A percentile compares a stretch with the other conserved stretches of the same genome.
These are phyloP conservation scores for Verticillium albo-atrum DNA, from an alignment of 2,329 filamentous ascomycete species.

Conservation along the genomic window DNA sequence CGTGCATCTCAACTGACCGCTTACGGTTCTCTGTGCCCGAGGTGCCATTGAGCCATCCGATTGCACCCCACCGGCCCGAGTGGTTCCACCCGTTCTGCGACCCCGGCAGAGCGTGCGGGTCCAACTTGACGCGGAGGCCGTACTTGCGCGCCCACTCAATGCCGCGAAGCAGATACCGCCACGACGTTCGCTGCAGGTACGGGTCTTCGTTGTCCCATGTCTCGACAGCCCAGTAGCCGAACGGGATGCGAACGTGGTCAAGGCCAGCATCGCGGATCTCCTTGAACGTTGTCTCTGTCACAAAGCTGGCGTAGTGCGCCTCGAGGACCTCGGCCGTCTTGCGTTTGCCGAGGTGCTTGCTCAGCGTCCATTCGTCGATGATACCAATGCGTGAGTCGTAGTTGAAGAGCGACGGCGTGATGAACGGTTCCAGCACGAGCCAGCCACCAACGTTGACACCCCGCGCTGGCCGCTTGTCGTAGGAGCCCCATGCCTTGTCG, in stretches of 20 bases:
- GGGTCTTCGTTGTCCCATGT: constrained; percentile 86
- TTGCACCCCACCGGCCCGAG: constrained; percentile 74
- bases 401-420: constrained; percentile 85
- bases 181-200: constrained; percentile 80
- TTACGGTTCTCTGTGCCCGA: constrained; percentile 74
- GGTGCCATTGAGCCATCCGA: constrained; percentile 89
- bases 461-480: constrained; percentile 72
- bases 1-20: constrained; percentile 80
- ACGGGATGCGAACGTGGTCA: constrained; percentile 95
- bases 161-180: constrained; percentile 86
- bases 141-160: constrained; percentile 95
- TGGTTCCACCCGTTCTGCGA: constrained; percentile 99
- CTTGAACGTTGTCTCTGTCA: constrained; percentile 77
- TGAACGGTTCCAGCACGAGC: constrained; percentile 91
- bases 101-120: constrained; percentile 86
- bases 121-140: constrained; percentile 86
- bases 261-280: constrained; percentile 85
- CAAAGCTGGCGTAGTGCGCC: constrained; percentile 84
- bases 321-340: constrained; percentile 68
- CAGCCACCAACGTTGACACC: constrained; percentile 94
- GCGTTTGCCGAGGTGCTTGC: constrained; percentile 61
- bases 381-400: constrained; percentile 60
- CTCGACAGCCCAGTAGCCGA: constrained; percentile 89
- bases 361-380: constrained; percentile 85
- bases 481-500: constrained; percentile 69